These are phyloP conservation scores for Sequoia sempervirens DNA, from an alignment of 75 land plant genomes.

Conservation along the genomic window DNA sequence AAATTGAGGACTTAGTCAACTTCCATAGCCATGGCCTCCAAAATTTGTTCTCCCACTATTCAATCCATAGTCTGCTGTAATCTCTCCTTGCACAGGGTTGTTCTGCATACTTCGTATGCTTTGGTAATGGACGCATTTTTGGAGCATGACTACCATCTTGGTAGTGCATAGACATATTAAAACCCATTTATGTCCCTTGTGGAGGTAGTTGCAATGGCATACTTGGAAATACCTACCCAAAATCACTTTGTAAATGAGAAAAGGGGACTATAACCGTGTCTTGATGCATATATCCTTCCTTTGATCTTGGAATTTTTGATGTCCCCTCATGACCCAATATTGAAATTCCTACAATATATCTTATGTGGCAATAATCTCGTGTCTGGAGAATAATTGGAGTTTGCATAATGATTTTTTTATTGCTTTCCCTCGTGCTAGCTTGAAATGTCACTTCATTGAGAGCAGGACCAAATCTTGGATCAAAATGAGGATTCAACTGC, in stretches of 20 bases:
- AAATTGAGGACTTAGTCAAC: background rate
- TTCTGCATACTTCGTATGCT: background rate
- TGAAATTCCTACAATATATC: conserved; percentile 26
- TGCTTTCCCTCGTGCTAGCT: conserved; percentile 42
- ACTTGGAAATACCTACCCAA: conserved; percentile 1
- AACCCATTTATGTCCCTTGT: conserved; percentile 3
- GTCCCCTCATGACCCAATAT: conserved; percentile 9
- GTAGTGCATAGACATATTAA: background rate
- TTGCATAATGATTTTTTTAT: conserved; percentile 12
- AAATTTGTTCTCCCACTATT: background rate
- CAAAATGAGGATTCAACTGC: conserved; percentile 28
- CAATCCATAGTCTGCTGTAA: background rate
- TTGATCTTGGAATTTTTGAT: conserved; percentile 9
- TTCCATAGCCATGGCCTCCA: conserved; percentile 10
- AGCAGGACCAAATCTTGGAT: conserved; percentile 19
- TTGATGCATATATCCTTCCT: conserved; percentile 14
- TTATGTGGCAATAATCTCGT: conserved; percentile 25
- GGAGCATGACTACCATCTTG: background rate
- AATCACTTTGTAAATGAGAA: conserved; percentile 13
- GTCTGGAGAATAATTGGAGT: conserved; percentile 7
- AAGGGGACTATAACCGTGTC: conserved; percentile 3
- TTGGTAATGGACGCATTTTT: conserved; percentile 5
- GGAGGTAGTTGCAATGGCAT: background rate
- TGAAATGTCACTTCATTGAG: conserved; percentile 13
- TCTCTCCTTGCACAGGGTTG: background rate